phyloP scores from a whole-genome alignment of 768 basidiomycete species.

The Leccinum imitatum region DNA sequence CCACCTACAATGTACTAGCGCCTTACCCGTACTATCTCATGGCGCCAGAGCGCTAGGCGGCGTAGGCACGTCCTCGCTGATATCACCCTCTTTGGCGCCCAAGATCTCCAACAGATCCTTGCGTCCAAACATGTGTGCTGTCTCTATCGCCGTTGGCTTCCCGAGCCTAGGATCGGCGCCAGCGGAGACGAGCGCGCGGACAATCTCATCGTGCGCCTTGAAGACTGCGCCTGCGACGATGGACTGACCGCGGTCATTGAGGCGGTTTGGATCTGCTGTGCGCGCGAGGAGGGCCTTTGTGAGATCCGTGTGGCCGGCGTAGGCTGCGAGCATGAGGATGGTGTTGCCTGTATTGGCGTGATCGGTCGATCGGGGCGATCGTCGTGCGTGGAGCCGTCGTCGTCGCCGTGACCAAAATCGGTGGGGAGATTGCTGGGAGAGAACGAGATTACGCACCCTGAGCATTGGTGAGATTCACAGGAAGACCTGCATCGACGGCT shows the following conservation, averaged over 20 bases:
- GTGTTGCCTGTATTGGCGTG: slow-evolving; percentile 56
- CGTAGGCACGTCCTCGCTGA: slow-evolving; percentile 32
- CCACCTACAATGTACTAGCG: no score
- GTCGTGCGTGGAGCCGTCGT: neutral
- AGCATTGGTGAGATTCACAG: slow-evolving; percentile 68
- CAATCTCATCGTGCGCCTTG: slow-evolving; percentile 66
- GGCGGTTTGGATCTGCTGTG: slow-evolving; percentile 63
- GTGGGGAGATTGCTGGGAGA: neutral
- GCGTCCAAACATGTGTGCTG: slow-evolving; percentile 66
- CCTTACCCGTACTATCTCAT: neutral
- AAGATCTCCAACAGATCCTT: slow-evolving; percentile 53
- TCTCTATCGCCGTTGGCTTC: slow-evolving; percentile 65
- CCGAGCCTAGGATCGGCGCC: slow-evolving; percentile 68
- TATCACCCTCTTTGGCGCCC: slow-evolving; percentile 59
- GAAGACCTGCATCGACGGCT: slow-evolving; percentile 68
- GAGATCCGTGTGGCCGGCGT: slow-evolving; percentile 61
- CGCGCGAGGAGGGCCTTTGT: slow-evolving; percentile 51
- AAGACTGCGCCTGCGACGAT: slow-evolving; percentile 78
- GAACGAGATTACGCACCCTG: slow-evolving; percentile 49
- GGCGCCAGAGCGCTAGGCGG: slow-evolving; percentile 17
- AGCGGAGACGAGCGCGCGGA: slow-evolving; percentile 47
- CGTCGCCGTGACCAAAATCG: neutral
- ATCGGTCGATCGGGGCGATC: neutral
- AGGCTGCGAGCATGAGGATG: slow-evolving; percentile 75
- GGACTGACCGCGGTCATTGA: slow-evolving; percentile 72